Base-by-base conservation (phyloP, 2,329 filamentous ascomycete genomes). In the Beauveria medogensis region DNA sequence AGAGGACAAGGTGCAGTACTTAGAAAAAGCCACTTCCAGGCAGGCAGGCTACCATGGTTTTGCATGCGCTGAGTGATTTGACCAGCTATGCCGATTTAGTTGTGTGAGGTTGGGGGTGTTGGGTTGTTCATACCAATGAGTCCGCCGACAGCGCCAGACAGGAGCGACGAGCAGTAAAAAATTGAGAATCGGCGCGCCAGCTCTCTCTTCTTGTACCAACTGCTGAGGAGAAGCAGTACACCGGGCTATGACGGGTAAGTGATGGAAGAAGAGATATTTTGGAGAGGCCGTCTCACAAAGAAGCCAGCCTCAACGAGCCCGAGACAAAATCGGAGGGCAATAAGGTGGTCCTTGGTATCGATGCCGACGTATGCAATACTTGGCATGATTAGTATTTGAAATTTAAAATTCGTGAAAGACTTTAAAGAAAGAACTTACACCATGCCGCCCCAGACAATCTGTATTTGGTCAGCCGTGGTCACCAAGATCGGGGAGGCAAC, bases 141-240 rank as follows among this genome's bases (percentile, higher is more conserved):
- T 37, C 59, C 59, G 12, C 59, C 59, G n/a, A 60, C 41, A 41
- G 59, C 59, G 10, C 59, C 59, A 48, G 59, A 60, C 41, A 60
- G 41, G 14, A 55, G 43, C 7, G 59, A 55, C 5, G 59, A 43
- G 50, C 50, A 55, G n/a, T 60, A 60, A n/a, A 60, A 60, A 12
- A 60, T 48, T 5, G 59, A 55, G 50, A 60, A 60, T 28, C 59
- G 40, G 3, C 59, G 37, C 4, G 41, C 55, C 3, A 57, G 60
- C 40, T 63, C 62, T 16, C 26, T 37, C 16, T 62, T 60, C 40
- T 37, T 62, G 46, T 63, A 63, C 62, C 62, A 63, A 26, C 50
- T 55, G 30, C 48, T 55, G n/a, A 63, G 43, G 18, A 59, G 30
- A 2, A 55, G 43, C 14, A 63, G 55, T 10, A 63, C 60, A 34